phyloP scores from a whole-genome alignment of 345 rosid species.

The Isatis tinctoria region DNA sequence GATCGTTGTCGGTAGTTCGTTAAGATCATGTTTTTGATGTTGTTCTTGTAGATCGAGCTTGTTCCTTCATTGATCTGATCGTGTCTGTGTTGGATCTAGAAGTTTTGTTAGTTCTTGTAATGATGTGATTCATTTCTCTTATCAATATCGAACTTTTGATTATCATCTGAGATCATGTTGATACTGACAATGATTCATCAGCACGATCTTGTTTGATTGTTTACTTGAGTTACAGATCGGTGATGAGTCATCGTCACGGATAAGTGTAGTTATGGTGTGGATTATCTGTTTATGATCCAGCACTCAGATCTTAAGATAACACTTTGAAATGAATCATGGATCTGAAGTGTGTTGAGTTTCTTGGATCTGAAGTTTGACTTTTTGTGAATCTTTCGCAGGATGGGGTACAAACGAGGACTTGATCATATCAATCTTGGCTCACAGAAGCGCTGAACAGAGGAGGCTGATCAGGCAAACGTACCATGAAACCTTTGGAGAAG shows the following conservation, averaged over 20 bases:
- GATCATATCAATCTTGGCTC: conserved; percentile 70
- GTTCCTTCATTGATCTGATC: conserved; percentile 2
- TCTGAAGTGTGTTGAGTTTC: not conserved
- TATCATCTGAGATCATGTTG: conserved; percentile 8
- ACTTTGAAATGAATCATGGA: not conserved
- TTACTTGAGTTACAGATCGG: not conserved
- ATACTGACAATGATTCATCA: not conserved
- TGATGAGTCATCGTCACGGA: not conserved
- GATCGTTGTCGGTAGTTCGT: conserved; percentile 7
- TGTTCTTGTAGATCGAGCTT: conserved; percentile 10
- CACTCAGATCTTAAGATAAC: not conserved
- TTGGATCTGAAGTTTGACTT: not conserved
- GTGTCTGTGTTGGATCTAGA: conserved; percentile 1
- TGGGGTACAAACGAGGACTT: conserved; percentile 83
- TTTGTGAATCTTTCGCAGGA: conserved; percentile 39
- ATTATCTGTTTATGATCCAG: not conserved
- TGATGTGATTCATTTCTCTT: not conserved
- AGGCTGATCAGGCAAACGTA: conserved; percentile 52
- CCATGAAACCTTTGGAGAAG: conserved; percentile 55
- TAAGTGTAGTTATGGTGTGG: not conserved
- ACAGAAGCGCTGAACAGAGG: conserved; percentile 61
- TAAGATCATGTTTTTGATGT: conserved; percentile 7
- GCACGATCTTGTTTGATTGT: not conserved
- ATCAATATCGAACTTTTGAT: not conserved
- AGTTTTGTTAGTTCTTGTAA: not conserved